These are phyloP conservation scores for Myotisia sp. DNA, from an alignment of 2,329 filamentous ascomycete genomes.

Conservation along the genomic window DNA sequence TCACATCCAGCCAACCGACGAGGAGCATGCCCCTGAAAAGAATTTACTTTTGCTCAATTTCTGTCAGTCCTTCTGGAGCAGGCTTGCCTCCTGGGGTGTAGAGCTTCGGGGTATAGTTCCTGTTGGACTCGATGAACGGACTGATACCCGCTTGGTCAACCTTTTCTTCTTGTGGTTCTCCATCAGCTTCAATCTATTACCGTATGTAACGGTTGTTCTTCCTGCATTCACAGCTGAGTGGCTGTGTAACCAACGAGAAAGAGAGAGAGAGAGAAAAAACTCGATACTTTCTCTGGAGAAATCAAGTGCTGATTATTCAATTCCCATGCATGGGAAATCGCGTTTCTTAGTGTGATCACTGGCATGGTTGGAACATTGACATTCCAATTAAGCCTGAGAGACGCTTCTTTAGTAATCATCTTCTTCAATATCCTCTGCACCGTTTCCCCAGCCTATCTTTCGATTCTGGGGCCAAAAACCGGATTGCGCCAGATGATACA, in stretches of 20 bases:
- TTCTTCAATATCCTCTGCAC: constrained; percentile 20
- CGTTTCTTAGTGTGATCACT: constrained; percentile 9
- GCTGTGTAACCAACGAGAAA: too few species aligned
- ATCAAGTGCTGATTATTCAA: not conserved
- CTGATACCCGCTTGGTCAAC: constrained; percentile 39
- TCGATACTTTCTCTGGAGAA: too few species aligned
- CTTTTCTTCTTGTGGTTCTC: constrained; percentile 44
- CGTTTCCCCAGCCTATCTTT: constrained; percentile 15
- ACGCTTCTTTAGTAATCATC: constrained; percentile 12
- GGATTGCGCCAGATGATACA: constrained; percentile 21
- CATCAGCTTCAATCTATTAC: constrained; percentile 42
- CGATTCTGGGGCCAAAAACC: constrained; percentile 17
- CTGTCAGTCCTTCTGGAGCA: constrained; percentile 10
- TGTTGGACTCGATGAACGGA: constrained; percentile 41
- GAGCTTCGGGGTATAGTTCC: constrained; percentile 44
- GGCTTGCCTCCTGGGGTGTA: constrained; percentile 25
- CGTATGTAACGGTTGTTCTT: constrained; percentile 30
- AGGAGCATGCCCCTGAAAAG: not conserved
- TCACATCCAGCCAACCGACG: not conserved
- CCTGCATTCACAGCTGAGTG: not conserved
- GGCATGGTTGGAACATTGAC: constrained; percentile 12
- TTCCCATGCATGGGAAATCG: not conserved
- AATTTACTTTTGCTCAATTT: constrained; percentile 1
- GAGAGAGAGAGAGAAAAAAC: too few species aligned
- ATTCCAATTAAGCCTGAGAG: constrained; percentile 10